A percentile compares a stretch with the other conserved stretches of the same genome.
phyloP scores from a whole-genome alignment of 352 stramenopile genomes.

The Globisporangium iwayamae region DNA sequence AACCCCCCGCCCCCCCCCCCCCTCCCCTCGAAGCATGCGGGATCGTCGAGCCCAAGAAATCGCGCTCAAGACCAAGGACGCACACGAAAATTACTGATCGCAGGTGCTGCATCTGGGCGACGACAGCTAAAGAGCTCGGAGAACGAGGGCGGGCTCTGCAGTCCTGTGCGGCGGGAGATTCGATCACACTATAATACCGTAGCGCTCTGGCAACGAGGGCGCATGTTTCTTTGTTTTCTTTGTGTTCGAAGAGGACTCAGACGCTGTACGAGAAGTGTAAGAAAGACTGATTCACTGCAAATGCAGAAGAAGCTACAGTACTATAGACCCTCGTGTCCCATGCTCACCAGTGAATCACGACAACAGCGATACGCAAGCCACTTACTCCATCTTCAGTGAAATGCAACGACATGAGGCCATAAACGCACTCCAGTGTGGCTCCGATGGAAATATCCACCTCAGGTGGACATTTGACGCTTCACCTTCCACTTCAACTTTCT shows the following conservation, averaged over 20 bases:
- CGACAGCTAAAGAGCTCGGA: constrained; percentile 60
- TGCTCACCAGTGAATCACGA: background rate
- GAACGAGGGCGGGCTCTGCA: constrained; percentile 73
- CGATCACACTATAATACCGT: too few relatives aligned
- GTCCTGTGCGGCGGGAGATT: constrained; percentile 31
- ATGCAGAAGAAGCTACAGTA: too few relatives aligned
- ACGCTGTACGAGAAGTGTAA: background rate
- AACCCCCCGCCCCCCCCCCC: too few relatives aligned
- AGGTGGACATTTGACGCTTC: background rate
- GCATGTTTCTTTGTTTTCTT: too few relatives aligned
- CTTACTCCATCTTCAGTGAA: background rate
- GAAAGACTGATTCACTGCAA: too few relatives aligned
- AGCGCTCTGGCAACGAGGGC: too few relatives aligned
- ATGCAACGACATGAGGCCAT: constrained; percentile 44
- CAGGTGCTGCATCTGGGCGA: constrained; percentile 72
- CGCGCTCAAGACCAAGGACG: constrained; percentile 55
- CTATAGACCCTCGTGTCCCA: too few relatives aligned
- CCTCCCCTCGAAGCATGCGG: background rate
- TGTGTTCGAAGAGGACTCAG: constrained; percentile 25
- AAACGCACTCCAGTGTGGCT: constrained; percentile 33
- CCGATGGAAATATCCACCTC: constrained; percentile 18
- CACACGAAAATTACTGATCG: constrained; percentile 60
- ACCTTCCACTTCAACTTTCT: background rate
- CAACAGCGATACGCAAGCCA: background rate
- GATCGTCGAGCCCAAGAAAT: constrained; percentile 28